Percentiles rank a stretch among this genome's conserved stretches.
Evolutionary conservation across 805 yeast species (phyloP).

Genomic region (Komagataella phaffii): DNA sequence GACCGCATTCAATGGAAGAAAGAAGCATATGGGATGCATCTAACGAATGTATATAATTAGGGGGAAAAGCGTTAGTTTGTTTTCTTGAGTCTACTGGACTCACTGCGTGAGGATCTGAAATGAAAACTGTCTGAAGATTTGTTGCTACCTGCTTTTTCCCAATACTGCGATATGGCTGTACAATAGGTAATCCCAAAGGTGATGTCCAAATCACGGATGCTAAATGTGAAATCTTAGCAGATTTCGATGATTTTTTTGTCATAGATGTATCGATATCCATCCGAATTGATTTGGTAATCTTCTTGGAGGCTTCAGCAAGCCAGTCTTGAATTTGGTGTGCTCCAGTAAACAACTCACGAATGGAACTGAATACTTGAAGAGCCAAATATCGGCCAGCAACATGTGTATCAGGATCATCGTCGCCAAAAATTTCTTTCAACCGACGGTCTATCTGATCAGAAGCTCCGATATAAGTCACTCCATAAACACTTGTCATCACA

Average conservation of each 20-base stretch:
- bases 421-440: slow-evolving; percentile 39
- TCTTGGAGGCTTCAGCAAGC: slow-evolving; percentile 77
- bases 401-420: slow-evolving; percentile 23
- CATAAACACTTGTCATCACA: slow-evolving; percentile 96
- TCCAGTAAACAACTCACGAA: slow-evolving; percentile 75
- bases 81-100: slow-evolving; percentile 78
- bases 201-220: slow-evolving; percentile 96
- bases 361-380: slow-evolving; percentile 63
- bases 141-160: slow-evolving; percentile 61
- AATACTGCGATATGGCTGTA: slow-evolving; percentile 82
- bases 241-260: slow-evolving; percentile 29
- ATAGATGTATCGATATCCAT: slow-evolving; percentile 38
- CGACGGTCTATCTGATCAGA: slow-evolving; percentile 77
- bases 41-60: slow-evolving; percentile 85
- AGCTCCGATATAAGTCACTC: slow-evolving; percentile 92
- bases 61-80: slow-evolving; percentile 90
- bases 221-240: slow-evolving; percentile 35
- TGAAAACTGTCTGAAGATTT: slow-evolving; percentile 74
- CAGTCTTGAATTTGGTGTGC: slow-evolving; percentile 96
- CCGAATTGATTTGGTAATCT: slow-evolving; percentile 67
- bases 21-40: slow-evolving; percentile 96
- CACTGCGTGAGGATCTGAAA: slow-evolving; percentile 77
- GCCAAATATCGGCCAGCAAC: slow-evolving; percentile 53
- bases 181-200: slow-evolving; percentile 90
- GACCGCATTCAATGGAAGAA: slow-evolving; percentile 70